A percentile compares a stretch with the other conserved stretches of the same genome.
Conservation (phyloP, 2,329 filamentous ascomycete genomes). For the Epichloe typhina region DNA sequence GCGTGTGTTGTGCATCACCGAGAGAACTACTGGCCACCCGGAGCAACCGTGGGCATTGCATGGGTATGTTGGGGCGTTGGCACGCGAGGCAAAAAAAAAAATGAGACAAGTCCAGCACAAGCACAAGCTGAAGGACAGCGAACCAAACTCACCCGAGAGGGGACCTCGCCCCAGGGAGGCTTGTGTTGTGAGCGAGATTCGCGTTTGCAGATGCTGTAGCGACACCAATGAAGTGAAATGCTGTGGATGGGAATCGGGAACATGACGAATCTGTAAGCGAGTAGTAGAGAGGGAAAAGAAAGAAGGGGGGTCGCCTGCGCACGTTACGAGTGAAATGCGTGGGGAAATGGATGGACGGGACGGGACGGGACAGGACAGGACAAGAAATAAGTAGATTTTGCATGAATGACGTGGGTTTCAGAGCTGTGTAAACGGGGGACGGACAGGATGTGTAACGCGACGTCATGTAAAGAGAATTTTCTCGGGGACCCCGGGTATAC, state of each 20-base stretch:
- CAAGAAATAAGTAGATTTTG: constrained; percentile 12
- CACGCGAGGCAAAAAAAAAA: not conserved
- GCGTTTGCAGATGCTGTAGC: not conserved
- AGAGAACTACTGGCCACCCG: not conserved
- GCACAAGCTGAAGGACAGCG: no score
- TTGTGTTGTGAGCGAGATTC: not conserved
- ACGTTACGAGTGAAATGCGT: not conserved
- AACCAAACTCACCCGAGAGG: not conserved
- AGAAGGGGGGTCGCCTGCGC: not conserved
- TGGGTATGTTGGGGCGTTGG: not conserved
- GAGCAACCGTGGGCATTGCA: not conserved
- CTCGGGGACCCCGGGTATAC: no score
- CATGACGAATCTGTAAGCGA: not conserved
- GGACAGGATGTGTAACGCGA: not conserved
- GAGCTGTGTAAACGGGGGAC: not conserved
- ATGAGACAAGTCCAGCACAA: not conserved
- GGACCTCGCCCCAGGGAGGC: not conserved
- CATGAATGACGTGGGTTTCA: constrained; percentile 4
- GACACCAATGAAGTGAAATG: not conserved
- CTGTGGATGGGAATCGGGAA: not conserved
- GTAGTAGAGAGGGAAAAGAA: not conserved
- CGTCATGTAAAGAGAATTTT: not conserved
- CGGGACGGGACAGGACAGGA: not conserved
- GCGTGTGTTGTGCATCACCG: not conserved
- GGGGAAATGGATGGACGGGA: not conserved